These are phyloP conservation scores for Hysterangium stoloniferum DNA, from an alignment of 768 basidiomycete species.

Conservation along the genomic window DNA sequence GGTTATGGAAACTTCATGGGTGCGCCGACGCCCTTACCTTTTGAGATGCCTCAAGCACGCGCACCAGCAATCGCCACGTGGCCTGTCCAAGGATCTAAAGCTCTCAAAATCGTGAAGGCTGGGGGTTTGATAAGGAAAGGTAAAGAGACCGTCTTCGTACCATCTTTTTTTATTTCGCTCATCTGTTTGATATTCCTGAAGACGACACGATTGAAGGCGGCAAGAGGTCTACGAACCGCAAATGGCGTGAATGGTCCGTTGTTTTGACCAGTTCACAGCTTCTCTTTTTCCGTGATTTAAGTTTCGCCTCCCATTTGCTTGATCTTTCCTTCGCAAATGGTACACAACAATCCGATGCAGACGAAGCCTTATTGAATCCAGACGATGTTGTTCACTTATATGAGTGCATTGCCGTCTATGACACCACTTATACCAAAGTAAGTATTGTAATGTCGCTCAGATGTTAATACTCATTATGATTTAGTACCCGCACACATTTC, in stretches of 20 bases:
- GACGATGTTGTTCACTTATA: slow-evolving; percentile 81
- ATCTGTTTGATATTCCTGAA: slow-evolving; percentile 21
- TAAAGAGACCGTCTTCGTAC: slow-evolving; percentile 17
- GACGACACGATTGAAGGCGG: slow-evolving; percentile 67
- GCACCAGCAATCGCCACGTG: not conserved
- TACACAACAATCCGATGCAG: slow-evolving; percentile 30
- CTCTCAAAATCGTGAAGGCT: slow-evolving; percentile 69
- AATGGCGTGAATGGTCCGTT: slow-evolving; percentile 84
- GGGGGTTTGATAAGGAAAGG: slow-evolving; percentile 74
- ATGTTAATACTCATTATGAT: not conserved
- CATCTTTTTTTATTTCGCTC: not conserved
- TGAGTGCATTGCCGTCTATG: slow-evolving; percentile 73
- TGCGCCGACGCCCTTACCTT: slow-evolving; percentile 16
- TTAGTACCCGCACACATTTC: slow-evolving; percentile 67
- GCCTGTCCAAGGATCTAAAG: slow-evolving; percentile 6
- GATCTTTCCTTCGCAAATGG: slow-evolving; percentile 32
- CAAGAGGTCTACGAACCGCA: slow-evolving; percentile 65
- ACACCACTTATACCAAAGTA: slow-evolving; percentile 73
- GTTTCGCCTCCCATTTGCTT: slow-evolving; percentile 43
- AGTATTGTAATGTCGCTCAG: no score
- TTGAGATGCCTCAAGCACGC: slow-evolving; percentile 14
- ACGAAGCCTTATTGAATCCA: slow-evolving; percentile 49
- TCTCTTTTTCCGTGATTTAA: slow-evolving; percentile 75
- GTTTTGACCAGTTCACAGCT: slow-evolving; percentile 86
- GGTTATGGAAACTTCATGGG: slow-evolving; percentile 24